Percentiles rank a stretch among this genome's conserved stretches.
These are phyloP conservation scores for Huntiella savannae DNA, from an alignment of 2,329 filamentous ascomycete species.

Conservation along the genomic window DNA sequence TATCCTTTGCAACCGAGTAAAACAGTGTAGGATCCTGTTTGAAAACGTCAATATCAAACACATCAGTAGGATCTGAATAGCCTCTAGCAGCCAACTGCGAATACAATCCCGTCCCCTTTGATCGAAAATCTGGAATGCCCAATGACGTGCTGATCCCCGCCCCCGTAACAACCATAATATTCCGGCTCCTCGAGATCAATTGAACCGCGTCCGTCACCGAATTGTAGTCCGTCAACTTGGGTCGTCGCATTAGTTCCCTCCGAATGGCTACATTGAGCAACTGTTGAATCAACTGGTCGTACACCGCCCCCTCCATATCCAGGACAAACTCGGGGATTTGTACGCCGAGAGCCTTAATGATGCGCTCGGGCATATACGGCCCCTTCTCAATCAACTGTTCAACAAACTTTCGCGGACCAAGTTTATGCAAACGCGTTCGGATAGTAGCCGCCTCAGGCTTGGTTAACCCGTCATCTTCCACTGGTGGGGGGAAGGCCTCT, in stretches of 20 bases:
- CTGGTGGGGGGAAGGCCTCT: no score
- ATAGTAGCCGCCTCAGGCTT: background rate
- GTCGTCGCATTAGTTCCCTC: constrained; percentile 62
- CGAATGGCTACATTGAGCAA: constrained; percentile 60
- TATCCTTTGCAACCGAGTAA: constrained; percentile 79
- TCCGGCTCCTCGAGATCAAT: constrained; percentile 52
- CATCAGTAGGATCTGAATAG: constrained; percentile 70
- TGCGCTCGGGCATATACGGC: background rate
- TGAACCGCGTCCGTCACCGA: constrained; percentile 70
- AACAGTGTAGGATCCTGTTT: constrained; percentile 74
- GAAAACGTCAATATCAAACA: constrained; percentile 83
- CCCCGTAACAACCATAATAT: constrained; percentile 86
- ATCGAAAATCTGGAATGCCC: constrained; percentile 92
- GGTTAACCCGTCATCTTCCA: no score
- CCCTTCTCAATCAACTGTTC: constrained; percentile 3
- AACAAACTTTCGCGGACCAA: constrained; percentile 4
- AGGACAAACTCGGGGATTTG: constrained; percentile 4
- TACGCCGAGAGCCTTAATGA: constrained; percentile 7
- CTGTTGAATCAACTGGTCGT: constrained; percentile 1
- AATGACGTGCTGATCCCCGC: constrained; percentile 93
- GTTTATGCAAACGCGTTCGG: constrained; percentile 5
- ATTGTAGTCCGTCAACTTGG: constrained; percentile 65
- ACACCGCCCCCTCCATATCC: constrained; percentile 3
- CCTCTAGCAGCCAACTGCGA: constrained; percentile 64
- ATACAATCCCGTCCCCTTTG: constrained; percentile 82